A percentile compares a stretch with the other conserved stretches of the same genome.
Evolutionary conservation across 441 rosid genomes (phyloP).

Genomic region (Populus hybrid): DNA sequence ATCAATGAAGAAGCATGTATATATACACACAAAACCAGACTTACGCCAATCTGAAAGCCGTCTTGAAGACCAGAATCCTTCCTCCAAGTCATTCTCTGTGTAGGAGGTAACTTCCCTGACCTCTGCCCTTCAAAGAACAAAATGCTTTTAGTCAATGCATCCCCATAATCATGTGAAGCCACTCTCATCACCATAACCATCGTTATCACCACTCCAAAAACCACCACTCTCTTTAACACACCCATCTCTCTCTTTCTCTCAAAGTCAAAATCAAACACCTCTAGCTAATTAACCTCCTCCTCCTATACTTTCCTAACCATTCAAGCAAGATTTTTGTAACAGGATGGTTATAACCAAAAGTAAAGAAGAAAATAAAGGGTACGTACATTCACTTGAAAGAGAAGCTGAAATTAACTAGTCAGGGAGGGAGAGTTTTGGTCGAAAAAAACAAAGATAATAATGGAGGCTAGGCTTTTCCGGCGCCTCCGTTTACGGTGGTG

Average conservation of each 20-base stretch:
- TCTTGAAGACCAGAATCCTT: slow-evolving; percentile 66
- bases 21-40: slow-evolving; percentile 4
- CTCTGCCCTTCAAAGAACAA: slow-evolving; percentile 92
- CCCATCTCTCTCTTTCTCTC: slow-evolving; percentile 9
- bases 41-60: slow-evolving; percentile 79
- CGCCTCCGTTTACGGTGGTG: slow-evolving; percentile 5
- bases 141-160: slow-evolving; percentile 76
- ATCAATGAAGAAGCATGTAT: neutral
- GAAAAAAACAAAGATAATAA: neutral
- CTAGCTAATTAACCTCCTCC: neutral
- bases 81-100: slow-evolving; percentile 66
- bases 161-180: slow-evolving; percentile 51
- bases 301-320: neutral
- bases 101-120: slow-evolving; percentile 69
- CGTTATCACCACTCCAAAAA: slow-evolving; percentile 2
- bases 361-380: neutral
- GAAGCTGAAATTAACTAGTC: neutral
- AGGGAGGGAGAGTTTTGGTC: neutral
- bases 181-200: slow-evolving; percentile 6
- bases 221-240: neutral
- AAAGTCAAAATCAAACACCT: neutral
- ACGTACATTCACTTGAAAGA: neutral
- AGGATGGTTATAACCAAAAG: neutral
- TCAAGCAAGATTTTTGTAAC: neutral
- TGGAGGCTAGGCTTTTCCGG: neutral